Evolutionary conservation across 163 green algal genomes (phyloP).

Genomic region (Scenedesmus sp.): DNA sequence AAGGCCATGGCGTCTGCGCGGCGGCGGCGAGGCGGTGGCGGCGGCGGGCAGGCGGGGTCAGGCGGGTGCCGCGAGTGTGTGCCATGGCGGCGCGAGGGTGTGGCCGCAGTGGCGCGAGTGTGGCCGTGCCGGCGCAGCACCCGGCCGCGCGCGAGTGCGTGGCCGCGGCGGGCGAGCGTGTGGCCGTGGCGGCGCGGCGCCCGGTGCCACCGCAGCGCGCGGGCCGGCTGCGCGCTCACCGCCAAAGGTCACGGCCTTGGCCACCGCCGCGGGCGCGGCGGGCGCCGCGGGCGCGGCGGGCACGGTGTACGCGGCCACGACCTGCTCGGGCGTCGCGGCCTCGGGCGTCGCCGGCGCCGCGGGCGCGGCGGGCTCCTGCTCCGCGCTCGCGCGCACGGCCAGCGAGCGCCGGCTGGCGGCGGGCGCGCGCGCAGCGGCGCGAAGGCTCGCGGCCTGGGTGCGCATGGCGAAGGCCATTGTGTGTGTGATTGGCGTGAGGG

Average conservation of each 20-base stretch:
- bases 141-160: slow-evolving; percentile 5
- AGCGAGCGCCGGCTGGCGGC: slow-evolving; percentile 11
- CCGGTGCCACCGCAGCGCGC: too few relatives aligned
- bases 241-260: slow-evolving; percentile 12
- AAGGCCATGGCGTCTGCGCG: slow-evolving; percentile 30
- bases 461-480: slow-evolving; percentile 9
- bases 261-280: slow-evolving; percentile 5
- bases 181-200: not conserved
- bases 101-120: not conserved
- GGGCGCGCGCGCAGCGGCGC: not conserved
- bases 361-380: not conserved
- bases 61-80: not conserved
- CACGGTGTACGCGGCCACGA: not conserved
- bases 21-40: not conserved
- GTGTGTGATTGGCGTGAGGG: too few relatives aligned
- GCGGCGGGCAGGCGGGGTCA: not conserved
- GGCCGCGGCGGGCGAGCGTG: not conserved
- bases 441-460: slow-evolving; percentile 3
- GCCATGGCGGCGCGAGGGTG: not conserved
- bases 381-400: slow-evolving; percentile 13
- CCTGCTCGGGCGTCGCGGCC: too few relatives aligned
- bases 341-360: not conserved
- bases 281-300: not conserved
- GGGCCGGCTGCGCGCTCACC: not conserved
- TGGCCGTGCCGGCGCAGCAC: too few relatives aligned